A percentile compares a stretch with the other conserved stretches of the same genome.
These are phyloP conservation scores for Komagataella pastoris DNA, from an alignment of 805 yeast species.

Conservation along the genomic window DNA sequence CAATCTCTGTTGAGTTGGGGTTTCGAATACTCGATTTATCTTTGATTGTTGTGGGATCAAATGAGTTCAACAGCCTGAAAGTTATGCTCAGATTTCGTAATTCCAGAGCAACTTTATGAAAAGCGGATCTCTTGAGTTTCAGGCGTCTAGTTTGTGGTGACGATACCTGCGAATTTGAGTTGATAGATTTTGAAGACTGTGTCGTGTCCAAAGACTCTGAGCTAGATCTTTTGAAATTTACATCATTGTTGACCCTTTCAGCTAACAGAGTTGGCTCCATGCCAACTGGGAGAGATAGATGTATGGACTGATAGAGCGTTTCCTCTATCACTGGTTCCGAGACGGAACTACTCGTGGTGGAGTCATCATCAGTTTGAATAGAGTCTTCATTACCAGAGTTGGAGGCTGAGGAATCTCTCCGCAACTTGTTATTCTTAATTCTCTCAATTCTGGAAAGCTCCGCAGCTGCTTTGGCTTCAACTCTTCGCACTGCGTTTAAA, in stretches of 20 bases:
- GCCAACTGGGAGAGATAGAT: constrained; percentile 42
- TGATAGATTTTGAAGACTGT: not conserved
- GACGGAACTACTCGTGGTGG: constrained; percentile 7
- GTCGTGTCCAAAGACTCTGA: not conserved
- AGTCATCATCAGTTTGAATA: constrained; percentile 9
- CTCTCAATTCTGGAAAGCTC: constrained; percentile 2
- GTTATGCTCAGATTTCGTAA: constrained; percentile 36
- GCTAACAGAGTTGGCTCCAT: constrained; percentile 32
- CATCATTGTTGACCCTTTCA: constrained; percentile 36
- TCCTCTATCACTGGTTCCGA: constrained; percentile 32
- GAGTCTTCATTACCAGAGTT: constrained; percentile 3
- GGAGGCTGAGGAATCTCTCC: not conserved
- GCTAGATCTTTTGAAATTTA: constrained; percentile 7
- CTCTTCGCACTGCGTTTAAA: constrained; percentile 44
- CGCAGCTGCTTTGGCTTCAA: constrained; percentile 36
- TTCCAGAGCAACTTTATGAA: constrained; percentile 46
- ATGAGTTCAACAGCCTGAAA: constrained; percentile 22
- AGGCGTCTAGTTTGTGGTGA: constrained; percentile 22
- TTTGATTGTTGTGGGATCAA: constrained; percentile 11
- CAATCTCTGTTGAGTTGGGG: constrained; percentile 19
- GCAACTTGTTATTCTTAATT: not conserved
- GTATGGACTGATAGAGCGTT: constrained; percentile 67
- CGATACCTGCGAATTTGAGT: not conserved
- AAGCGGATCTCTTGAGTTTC: constrained; percentile 49
- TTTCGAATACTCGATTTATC: constrained; percentile 2